Conservation (phyloP, 2,329 filamentous ascomycete species). For the Aspergillus proliferans region DNA sequence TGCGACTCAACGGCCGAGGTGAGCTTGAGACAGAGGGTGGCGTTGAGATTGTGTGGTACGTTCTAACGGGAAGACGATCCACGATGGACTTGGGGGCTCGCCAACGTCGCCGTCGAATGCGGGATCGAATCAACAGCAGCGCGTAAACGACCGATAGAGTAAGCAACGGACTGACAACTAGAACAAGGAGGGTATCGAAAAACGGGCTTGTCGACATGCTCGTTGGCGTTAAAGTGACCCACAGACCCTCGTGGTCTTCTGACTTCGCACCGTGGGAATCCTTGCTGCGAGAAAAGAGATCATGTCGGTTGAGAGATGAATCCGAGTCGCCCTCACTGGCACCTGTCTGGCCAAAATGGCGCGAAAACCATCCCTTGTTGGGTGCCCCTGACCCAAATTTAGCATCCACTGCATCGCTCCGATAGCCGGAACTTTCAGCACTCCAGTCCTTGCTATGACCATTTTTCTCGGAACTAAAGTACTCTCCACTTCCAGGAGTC, state of each 20-base stretch:
- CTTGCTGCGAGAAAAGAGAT: background rate
- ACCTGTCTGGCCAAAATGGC: conserved; percentile 26
- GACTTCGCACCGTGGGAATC: conserved; percentile 19
- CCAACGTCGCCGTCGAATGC: conserved; percentile 85
- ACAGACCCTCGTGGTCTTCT: conserved; percentile 67
- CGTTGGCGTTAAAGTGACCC: conserved; percentile 92
- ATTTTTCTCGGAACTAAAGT: conserved; percentile 42
- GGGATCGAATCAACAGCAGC: conserved; percentile 75
- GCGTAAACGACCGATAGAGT: conserved; percentile 91
- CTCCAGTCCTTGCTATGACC: conserved; percentile 11
- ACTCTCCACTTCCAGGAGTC: conserved; percentile 68
- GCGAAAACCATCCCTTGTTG: conserved; percentile 29
- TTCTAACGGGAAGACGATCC: conserved; percentile 87
- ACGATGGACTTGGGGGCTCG: conserved; percentile 96
- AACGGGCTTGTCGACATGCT: conserved; percentile 84
- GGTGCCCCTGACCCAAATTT: conserved; percentile 7
- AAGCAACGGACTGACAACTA: conserved; percentile 90
- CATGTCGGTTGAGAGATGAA: conserved; percentile 2
- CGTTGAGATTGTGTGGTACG: conserved; percentile 77
- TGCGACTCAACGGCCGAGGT: conserved; percentile 57
- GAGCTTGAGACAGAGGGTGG: conserved; percentile 52
- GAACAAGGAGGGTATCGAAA: conserved; percentile 89
- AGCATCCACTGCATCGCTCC: conserved; percentile 5
- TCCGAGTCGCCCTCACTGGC: conserved; percentile 9
- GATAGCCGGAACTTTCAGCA: conserved; percentile 7